These are phyloP conservation scores for Trebouxia sp. DNA, from an alignment of 139 green algal species.

Conservation along the genomic window DNA sequence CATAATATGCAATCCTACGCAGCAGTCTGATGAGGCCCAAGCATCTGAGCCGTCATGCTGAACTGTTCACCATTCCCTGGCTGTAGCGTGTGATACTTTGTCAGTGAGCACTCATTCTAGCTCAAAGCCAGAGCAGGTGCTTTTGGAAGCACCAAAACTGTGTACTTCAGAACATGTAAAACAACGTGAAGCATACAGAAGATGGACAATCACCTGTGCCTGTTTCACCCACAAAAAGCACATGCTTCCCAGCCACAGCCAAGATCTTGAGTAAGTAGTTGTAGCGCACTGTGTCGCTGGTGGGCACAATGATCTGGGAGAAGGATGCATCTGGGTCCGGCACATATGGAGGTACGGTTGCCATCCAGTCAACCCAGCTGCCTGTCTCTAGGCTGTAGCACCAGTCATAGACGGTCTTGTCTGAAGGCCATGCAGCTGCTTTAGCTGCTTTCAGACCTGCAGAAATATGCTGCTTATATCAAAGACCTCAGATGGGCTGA, in stretches of 20 bases:
- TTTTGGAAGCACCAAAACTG: not conserved
- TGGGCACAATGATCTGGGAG: slow-evolving; percentile 30
- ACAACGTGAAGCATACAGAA: not conserved
- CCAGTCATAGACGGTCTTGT: slow-evolving; percentile 27
- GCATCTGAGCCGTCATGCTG: too few species aligned
- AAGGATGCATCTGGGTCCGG: slow-evolving; percentile 24
- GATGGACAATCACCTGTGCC: slow-evolving; percentile 40
- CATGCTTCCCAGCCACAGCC: slow-evolving; percentile 61
- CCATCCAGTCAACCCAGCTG: slow-evolving; percentile 32
- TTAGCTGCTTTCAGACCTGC: not conserved
- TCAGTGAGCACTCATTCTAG: too few species aligned
- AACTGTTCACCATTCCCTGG: too few species aligned
- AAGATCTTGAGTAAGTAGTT: slow-evolving; percentile 52
- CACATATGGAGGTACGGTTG: slow-evolving; percentile 1
- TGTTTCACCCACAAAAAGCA: slow-evolving; percentile 71
- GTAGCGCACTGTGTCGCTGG: slow-evolving; percentile 28
- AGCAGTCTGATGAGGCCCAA: too few species aligned
- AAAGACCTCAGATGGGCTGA: too few species aligned
- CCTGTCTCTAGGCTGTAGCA: not conserved
- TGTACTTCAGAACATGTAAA: not conserved
- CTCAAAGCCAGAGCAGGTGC: not conserved
- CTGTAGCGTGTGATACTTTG: too few species aligned
- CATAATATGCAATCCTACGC: too few species aligned
- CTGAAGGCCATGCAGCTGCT: not conserved
- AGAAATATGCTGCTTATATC: too few species aligned